Evolutionary conservation across 1,139 yeast species (phyloP), one percentile per base, ranked within the genome.

Genomic region (Blastobotrys proliferans): DNA sequence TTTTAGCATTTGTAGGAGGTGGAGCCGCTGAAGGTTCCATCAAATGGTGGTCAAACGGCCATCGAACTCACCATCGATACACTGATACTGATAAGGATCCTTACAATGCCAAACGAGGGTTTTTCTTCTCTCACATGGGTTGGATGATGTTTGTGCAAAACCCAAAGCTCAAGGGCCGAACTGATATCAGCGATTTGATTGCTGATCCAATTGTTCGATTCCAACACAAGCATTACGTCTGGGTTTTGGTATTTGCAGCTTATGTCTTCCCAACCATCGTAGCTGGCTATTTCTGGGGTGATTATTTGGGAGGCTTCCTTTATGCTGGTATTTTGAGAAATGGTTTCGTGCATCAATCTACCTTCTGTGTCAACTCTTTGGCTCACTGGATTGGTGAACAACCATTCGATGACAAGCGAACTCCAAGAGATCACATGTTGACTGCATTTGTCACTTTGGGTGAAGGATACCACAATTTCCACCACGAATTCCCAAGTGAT

Each of bases 1-100:
- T 83, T 56, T 82, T 75, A 58, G 94, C 95, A 35, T 69, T 87
- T 37, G 83, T 84, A 54, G 98, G 98, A 46, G 94, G 95, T 35
- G 95, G 95, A 45, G 86, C 97, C 46, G 88, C 87, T 47, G 95
- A 92, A 69, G 98, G 98, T 54, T 88, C 97, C 40, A 83, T 90
- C 66, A 88, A 92, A 70, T 94, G 98, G 98, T 92, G 98, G 98
- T 81, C 94, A 43, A 96, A 92, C 64, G 83, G 94, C 44, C 98
- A 92, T 72, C 81, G 98, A 73, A 79, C 94, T 52, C 98, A 92
- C 70, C 98, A 92, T 73, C 79, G 98, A 69, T 92, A 83, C 73
- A 92, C 97, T 13, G 98, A 92, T 69, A 92, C 98, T 37, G 74
- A 80, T 51, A 83, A 95, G 75, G 98, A 92, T 67, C 98, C 98